These are phyloP conservation scores for Mycocentrospora acerina DNA, from an alignment of 2,329 filamentous ascomycete genomes.

Conservation along the genomic window DNA sequence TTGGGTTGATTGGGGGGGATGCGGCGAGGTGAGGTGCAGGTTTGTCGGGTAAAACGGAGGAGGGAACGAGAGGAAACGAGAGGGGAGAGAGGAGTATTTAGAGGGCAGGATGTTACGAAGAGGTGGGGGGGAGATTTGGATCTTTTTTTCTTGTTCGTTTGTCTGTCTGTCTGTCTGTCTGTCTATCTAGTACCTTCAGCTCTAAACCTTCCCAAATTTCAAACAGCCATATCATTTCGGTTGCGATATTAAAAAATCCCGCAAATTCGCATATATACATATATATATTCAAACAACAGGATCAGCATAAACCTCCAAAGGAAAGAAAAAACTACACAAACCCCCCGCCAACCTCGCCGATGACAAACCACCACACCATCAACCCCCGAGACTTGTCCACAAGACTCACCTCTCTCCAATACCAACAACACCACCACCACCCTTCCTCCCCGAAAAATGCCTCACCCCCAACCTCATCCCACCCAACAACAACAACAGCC, in stretches of 20 bases:
- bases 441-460: constrained; percentile 17
- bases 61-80: too few relatives aligned
- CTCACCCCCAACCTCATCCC: constrained; percentile 28
- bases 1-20: constrained; percentile 2
- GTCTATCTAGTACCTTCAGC: too few relatives aligned
- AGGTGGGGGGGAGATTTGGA: too few relatives aligned
- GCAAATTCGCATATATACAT: too few relatives aligned
- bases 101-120: too few relatives aligned
- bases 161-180: too few relatives aligned
- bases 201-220: constrained; percentile 1
- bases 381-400: constrained; percentile 28
- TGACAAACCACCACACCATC: constrained; percentile 32
- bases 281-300: constrained; percentile 1
- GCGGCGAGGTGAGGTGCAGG: constrained; percentile 7
- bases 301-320: constrained; percentile 4
- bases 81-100: too few relatives aligned
- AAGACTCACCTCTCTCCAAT: constrained; percentile 19
- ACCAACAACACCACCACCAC: constrained; percentile 17
- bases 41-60: constrained; percentile 1
- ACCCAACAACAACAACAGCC: too few relatives aligned
- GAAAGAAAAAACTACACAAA: constrained; percentile 3
- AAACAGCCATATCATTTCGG: constrained; percentile 1
- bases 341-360: constrained; percentile 17
- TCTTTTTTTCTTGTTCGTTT: too few relatives aligned
- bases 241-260: too few relatives aligned